Evolutionary conservation across 2,329 filamentous ascomycete genomes (phyloP), one percentile per base, ranked within the genome.

Genomic region (Fusarium multiceps): DNA sequence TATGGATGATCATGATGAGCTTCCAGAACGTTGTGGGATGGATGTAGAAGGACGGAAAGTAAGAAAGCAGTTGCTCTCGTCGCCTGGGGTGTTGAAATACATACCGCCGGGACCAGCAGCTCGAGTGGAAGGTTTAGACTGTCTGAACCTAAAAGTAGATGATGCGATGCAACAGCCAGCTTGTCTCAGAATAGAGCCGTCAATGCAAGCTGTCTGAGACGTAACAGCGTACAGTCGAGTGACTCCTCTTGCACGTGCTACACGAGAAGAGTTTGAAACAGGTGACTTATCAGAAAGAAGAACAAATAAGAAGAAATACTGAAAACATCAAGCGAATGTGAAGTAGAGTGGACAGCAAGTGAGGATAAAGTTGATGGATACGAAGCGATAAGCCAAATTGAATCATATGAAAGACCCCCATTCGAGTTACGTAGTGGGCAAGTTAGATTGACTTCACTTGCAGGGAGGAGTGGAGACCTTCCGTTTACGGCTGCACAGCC

Each of bases 1-100:
- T 76, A 55, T 72, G 71, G n/a, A 73, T 62, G 9, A 76, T 76
- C 70, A 77, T 76, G 47, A 70, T 78, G 66, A 78, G 74, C 56
- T 63, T 72, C 27, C 13, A 28, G 20, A 27, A 57, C 7, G 55
- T 53, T 65, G 43, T 9, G 50, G n/a, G 21, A 48, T 27, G 28
- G 57, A 27, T 28, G 45, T 25, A n/a, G 45, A 34, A 21, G 12
- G n/a, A 23, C 14, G 23, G 7, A 32, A 40, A 37, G 16, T 34
- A 41, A 48, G 20, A 45, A 43, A 55, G 20, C 30, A 20, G 41
- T n/a, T 48, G 14, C 41, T 34, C 25, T 57, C 27, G 63, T 71
- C 50, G 41, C 45, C 61, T n/a, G 32, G 42, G 57, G 37, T 50
- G 34, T 21, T 28, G 20, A 28, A 16, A 41, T 68, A 68, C 73